phyloP scores from a whole-genome alignment of 176 grass and related monocot species.

The Saccharum spontaneum region DNA sequence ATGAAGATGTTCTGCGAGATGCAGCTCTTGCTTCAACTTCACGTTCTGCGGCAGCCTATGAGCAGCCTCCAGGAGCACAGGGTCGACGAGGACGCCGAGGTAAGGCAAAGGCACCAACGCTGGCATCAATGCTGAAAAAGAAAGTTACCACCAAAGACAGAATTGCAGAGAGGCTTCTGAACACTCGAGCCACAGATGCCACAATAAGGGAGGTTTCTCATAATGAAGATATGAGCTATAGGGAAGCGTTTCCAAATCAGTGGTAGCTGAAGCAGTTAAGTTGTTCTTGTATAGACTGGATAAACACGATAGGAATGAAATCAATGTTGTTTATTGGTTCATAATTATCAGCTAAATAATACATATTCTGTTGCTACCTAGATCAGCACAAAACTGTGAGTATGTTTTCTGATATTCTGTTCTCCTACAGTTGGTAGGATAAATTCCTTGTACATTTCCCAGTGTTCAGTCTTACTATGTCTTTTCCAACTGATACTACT shows the following conservation, averaged over 20 bases:
- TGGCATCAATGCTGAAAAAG: constrained; percentile 91
- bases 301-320: neutral
- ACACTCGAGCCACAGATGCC: constrained; percentile 44
- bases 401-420: neutral
- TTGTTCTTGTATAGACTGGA: constrained; percentile 12
- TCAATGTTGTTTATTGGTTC: neutral
- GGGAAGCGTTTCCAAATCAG: constrained; percentile 84
- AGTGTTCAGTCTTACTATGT: neutral
- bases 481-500: neutral
- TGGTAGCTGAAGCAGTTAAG: constrained; percentile 41
- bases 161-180: constrained; percentile 74
- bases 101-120: constrained; percentile 63
- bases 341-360: neutral
- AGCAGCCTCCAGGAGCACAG: constrained; percentile 34
- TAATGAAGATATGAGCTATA: constrained; percentile 67
- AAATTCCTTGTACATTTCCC: neutral
- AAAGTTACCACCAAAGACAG: constrained; percentile 86
- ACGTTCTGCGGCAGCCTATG: constrained; percentile 61
- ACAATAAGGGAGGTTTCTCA: constrained; percentile 46
- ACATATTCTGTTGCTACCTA: neutral
- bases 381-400: neutral
- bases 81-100: constrained; percentile 22
- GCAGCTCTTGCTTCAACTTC: constrained; percentile 84
- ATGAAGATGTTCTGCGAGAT: constrained; percentile 75
- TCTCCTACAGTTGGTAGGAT: constrained; percentile 10